Evolutionary conservation across 1,139 yeast species (phyloP).

Genomic region (Geotrichum macrosporum): DNA sequence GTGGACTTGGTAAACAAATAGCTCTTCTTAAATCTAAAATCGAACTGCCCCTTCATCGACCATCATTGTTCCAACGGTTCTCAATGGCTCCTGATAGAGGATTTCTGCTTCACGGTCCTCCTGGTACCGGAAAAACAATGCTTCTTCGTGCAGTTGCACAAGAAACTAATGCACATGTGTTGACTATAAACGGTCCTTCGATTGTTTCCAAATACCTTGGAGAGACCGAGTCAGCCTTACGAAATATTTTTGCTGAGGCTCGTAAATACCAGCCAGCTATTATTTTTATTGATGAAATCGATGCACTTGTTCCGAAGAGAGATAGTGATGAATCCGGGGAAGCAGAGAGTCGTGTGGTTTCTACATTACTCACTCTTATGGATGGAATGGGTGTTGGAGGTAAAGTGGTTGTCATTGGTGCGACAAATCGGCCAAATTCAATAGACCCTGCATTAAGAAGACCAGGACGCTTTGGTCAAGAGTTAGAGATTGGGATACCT

Average conservation of each 20-base stretch:
- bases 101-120: constrained; percentile 85
- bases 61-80: constrained; percentile 71
- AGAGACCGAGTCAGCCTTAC: constrained; percentile 79
- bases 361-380: constrained; percentile 81
- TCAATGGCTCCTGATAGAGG: constrained; percentile 91
- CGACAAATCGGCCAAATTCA: constrained; percentile 96
- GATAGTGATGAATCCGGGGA: constrained; percentile 83
- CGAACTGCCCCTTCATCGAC: constrained; percentile 75
- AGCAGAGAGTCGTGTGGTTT: constrained; percentile 83
- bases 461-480: constrained; percentile 98
- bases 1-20: constrained; percentile 72
- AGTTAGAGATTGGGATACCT: constrained; percentile 96
- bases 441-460: constrained; percentile 98
- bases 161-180: constrained; percentile 67
- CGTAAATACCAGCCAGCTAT: constrained; percentile 78
- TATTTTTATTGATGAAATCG: constrained; percentile 86
- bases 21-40: constrained; percentile 59
- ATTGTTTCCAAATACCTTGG: constrained; percentile 90
- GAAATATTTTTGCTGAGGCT: constrained; percentile 84
- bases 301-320: constrained; percentile 80
- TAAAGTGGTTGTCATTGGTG: constrained; percentile 71
- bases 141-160: constrained; percentile 75
- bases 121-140: constrained; percentile 94
- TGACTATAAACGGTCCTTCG: constrained; percentile 85
- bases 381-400: constrained; percentile 78